A percentile compares a stretch with the other conserved stretches of the same genome.
Conservation (phyloP, 176 grass and related monocot genomes). For the Rhynchospora tenuis region DNA sequence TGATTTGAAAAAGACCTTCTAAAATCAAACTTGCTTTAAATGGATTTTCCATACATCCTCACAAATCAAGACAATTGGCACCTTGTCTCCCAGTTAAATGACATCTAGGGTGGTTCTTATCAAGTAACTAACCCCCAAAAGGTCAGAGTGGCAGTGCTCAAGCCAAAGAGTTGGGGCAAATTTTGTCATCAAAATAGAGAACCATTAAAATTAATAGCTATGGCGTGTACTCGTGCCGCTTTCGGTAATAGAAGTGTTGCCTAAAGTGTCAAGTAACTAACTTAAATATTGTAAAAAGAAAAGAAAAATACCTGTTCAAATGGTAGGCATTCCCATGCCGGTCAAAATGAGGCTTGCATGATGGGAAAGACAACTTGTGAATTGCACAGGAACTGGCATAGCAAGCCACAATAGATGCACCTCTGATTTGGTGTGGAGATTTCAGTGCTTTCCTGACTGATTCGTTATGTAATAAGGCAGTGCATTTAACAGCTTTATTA, state of each 20-base stretch:
- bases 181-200: not conserved
- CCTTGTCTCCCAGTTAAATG: not conserved
- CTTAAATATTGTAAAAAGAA: not conserved
- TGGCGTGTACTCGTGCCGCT: too few relatives aligned
- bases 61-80: not conserved
- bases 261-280: not conserved
- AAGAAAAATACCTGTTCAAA: constrained; percentile 59
- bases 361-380: constrained; percentile 81
- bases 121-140: not conserved
- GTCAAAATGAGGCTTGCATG: constrained; percentile 51
- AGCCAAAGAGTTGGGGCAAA: not conserved
- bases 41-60: not conserved
- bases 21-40: not conserved
- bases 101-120: not conserved
- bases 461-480: constrained; percentile 38
- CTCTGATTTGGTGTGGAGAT: constrained; percentile 65
- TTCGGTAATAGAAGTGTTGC: too few relatives aligned
- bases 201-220: not conserved
- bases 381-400: constrained; percentile 46
- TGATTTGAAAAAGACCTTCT: not conserved
- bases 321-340: constrained; percentile 33
- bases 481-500: constrained; percentile 70
- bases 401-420: constrained; percentile 67
- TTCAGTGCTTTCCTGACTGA: constrained; percentile 39
- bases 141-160: not conserved